Evolutionary conservation across 176 grass and related monocot genomes (phyloP).

Genomic region (Zizania latifolia): DNA sequence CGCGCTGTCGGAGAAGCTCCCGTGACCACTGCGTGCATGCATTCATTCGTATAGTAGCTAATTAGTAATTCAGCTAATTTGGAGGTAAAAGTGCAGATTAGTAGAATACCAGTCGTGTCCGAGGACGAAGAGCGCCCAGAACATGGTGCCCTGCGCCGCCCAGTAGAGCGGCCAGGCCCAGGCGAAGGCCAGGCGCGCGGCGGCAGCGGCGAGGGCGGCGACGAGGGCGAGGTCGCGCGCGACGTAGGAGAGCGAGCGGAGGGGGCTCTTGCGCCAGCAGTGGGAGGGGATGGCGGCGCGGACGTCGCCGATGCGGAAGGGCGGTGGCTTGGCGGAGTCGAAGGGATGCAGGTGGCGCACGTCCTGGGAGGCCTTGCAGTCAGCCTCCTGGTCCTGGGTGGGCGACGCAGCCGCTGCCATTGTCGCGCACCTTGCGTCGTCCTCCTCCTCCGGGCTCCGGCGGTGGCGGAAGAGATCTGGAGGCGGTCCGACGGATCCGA

Average conservation of each 20-base stretch:
- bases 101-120: constrained; percentile 51
- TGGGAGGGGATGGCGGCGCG: constrained; percentile 60
- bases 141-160: constrained; percentile 89
- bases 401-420: constrained; percentile 1
- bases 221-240: constrained; percentile 38
- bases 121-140: constrained; percentile 95
- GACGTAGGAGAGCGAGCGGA: constrained; percentile 64
- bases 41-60: too few species aligned
- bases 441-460: too few species aligned
- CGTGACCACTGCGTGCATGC: constrained; percentile 82
- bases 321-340: constrained; percentile 55
- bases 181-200: background rate
- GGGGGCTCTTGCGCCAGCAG: constrained; percentile 69
- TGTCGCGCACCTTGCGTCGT: too few species aligned
- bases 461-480: too few species aligned
- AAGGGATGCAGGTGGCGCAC: too few species aligned
- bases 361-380: constrained; percentile 37
- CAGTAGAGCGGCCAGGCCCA: constrained; percentile 53
- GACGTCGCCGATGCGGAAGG: constrained; percentile 83
- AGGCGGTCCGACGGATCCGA: too few species aligned
- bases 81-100: background rate
- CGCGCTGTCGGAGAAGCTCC: constrained; percentile 68
- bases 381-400: constrained; percentile 12
- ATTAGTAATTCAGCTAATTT: too few species aligned
- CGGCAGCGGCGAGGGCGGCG: constrained; percentile 21